Evolutionary conservation across 257 asterid genomes (phyloP), one percentile per base, ranked within the genome.

Genomic region (Agastache rugosa): DNA sequence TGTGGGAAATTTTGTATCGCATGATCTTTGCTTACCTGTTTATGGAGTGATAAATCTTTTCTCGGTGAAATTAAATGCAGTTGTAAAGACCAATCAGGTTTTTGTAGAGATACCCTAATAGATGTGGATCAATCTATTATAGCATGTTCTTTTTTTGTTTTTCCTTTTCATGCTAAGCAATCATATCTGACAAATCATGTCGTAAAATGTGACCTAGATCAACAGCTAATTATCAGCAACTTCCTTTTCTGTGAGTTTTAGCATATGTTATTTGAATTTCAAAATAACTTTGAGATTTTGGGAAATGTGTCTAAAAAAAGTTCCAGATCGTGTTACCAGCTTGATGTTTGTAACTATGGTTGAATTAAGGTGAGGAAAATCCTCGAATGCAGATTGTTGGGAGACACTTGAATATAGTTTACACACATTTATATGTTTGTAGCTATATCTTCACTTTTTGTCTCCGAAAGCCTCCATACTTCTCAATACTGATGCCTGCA

Each of bases 141-240:
- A 16, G 11, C 63, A 16, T 56, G 16, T 31, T 22, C 35, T 11
- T 16, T 69, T n/a, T 3, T 12, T 25, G 7, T 11, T 41, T 7
- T 71, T 4, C 25, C 11, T 55, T 48, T 22, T 71, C 41, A 56
- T 41, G 58, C 67, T 23, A 58, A 39, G 31, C 58, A 39, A 44
- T 55, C 17, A 27, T 55, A 71, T 41, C 35, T 56, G 67, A 70
- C 11, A 20, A 69, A 54, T 53, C 67, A 71, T 41, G 67, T 5
- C 27, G 31, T 55, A 41, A 22, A 55, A 55, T 55, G 66, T 56
- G 65, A 56, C 67, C 19, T 17, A 34, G 67, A 63, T 71, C 67
- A 71, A 56, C 7, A 12, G 35, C n/a, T 41, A 34, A 68, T 17
- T 31, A 17, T n/a, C 4, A 6, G 44, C 63, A 34, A 15, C 9